Conservation (phyloP, 73 alveolate genomes). For the Tetrahymena elliotti region DNA sequence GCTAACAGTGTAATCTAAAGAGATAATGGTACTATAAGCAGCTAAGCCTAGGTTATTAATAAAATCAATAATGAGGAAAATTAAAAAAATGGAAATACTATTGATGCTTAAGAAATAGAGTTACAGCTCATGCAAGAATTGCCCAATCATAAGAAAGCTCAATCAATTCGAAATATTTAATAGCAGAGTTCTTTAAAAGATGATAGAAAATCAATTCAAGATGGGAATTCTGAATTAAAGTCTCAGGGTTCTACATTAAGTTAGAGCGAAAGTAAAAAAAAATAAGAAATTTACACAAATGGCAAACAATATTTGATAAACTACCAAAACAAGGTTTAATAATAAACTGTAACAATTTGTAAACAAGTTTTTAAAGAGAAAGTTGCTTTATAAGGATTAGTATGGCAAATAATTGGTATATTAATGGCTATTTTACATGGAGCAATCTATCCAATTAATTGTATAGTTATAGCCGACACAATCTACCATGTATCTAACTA, state of each 20-base stretch:
- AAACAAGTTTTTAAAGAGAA: background rate
- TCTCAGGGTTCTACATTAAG: background rate
- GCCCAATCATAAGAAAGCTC: too few species aligned
- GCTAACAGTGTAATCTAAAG: background rate
- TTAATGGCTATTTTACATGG: background rate
- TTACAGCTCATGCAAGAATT: background rate
- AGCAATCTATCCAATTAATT: background rate
- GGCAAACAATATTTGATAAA: background rate
- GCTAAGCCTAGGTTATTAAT: background rate
- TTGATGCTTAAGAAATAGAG: background rate
- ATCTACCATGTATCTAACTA: background rate
- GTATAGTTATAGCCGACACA: background rate
- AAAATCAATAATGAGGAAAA: background rate
- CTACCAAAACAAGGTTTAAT: background rate
- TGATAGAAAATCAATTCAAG: background rate
- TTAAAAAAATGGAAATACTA: background rate
- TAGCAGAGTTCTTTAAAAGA: background rate
- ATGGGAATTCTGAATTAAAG: background rate
- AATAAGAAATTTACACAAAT: background rate
- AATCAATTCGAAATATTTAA: too few species aligned
- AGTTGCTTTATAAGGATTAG: background rate
- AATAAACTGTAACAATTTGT: background rate
- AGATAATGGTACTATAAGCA: background rate
- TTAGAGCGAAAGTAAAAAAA: background rate
- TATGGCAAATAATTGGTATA: background rate